These are phyloP conservation scores for Myriosclerotinia scirpicola DNA, from an alignment of 2,329 filamentous ascomycete genomes.

Conservation along the genomic window DNA sequence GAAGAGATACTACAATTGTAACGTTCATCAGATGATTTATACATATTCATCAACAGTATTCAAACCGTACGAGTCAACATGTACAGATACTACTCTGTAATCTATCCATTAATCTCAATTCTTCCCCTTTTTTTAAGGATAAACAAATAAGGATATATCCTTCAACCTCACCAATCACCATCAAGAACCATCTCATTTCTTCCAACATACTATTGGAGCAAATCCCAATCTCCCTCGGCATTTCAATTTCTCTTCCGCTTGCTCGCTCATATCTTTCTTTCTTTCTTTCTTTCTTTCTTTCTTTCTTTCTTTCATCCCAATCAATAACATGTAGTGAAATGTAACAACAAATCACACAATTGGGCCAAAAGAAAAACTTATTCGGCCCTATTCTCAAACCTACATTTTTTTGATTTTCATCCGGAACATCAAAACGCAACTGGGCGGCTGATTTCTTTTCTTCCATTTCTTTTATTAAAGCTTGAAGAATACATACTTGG, in stretches of 20 bases:
- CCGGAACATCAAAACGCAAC: constrained; percentile 10
- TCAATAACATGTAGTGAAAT: not conserved
- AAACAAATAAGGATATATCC: too few relatives aligned
- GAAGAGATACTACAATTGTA: too few relatives aligned
- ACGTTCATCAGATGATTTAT: too few relatives aligned
- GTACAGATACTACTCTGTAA: too few relatives aligned
- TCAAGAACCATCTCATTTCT: not conserved
- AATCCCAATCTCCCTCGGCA: not conserved
- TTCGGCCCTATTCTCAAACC: constrained; percentile 18
- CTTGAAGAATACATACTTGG: too few relatives aligned
- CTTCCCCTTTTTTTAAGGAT: too few relatives aligned
- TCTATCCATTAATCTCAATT: too few relatives aligned
- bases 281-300: not conserved
- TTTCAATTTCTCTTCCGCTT: not conserved
- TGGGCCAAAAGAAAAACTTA: constrained; percentile 7
- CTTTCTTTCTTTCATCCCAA: not conserved
- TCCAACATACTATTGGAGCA: too few relatives aligned
- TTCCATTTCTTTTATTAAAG: not conserved
- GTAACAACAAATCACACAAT: constrained; percentile 15
- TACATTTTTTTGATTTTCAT: constrained; percentile 1
- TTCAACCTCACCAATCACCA: not conserved
- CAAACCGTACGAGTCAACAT: too few relatives aligned
- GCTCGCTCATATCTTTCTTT: not conserved
- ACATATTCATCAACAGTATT: too few relatives aligned
- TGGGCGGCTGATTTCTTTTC: constrained; percentile 4